Evolutionary conservation across 495 filamentous ascomycete genomes (phyloP).

Genomic region (Penicillium malachiteum): DNA sequence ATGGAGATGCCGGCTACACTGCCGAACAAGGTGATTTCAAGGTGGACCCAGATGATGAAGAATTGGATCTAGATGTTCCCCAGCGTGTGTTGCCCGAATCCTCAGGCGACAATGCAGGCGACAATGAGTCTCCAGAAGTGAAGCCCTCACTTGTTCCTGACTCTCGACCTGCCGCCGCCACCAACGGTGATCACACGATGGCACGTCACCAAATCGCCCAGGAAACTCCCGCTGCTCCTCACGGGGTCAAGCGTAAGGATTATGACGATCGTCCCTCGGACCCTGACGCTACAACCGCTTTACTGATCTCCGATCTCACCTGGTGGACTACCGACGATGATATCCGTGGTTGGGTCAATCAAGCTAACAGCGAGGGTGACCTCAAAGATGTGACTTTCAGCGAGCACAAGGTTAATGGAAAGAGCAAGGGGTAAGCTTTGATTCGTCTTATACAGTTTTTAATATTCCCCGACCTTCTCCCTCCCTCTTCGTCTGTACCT

Average conservation of each 20-base stretch:
- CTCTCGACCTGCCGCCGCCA: constrained; percentile 3
- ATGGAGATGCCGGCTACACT: constrained; percentile 69
- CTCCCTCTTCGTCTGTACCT: too few relatives aligned
- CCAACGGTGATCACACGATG: constrained; percentile 21
- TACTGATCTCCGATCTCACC: constrained; percentile 82
- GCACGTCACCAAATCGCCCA: constrained; percentile 16
- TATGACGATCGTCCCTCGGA: constrained; percentile 74
- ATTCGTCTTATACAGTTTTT: neutral
- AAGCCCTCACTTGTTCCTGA: neutral
- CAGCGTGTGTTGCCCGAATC: constrained; percentile 12
- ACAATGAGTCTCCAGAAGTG: constrained; percentile 12
- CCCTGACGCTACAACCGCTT: constrained; percentile 75
- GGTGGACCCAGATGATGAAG: constrained; percentile 49
- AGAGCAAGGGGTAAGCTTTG: constrained; percentile 83
- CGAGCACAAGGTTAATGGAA: constrained; percentile 98
- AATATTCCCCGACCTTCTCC: too few relatives aligned
- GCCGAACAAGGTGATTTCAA: constrained; percentile 50
- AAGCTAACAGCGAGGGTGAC: constrained; percentile 74
- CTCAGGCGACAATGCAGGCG: constrained; percentile 8
- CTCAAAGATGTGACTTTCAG: constrained; percentile 93
- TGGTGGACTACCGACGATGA: constrained; percentile 99
- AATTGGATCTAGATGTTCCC: constrained; percentile 41
- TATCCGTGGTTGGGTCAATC: constrained; percentile 80
- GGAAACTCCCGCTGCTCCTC: constrained; percentile 39
- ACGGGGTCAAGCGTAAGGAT: constrained; percentile 77